Evolutionary conservation across 139 green algal species (phyloP).

Genomic region (Chloropicon primus): DNA sequence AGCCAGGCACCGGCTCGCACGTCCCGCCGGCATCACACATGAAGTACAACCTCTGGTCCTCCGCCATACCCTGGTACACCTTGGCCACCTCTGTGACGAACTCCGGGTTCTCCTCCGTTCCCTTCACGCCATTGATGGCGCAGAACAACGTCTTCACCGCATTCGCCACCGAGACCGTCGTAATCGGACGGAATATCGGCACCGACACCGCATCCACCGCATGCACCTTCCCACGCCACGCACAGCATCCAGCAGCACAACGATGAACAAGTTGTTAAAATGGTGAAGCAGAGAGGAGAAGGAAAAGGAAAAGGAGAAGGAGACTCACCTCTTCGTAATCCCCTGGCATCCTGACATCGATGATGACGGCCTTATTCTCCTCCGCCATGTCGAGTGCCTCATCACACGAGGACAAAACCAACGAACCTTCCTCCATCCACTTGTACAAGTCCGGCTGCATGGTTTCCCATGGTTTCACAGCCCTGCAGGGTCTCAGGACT

Average conservation of each 20-base stretch:
- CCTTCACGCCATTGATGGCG: neutral
- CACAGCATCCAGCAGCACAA: too few relatives aligned
- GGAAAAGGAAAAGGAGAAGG: too few relatives aligned
- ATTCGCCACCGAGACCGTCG: neutral
- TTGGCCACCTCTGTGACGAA: neutral
- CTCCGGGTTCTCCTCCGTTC: neutral
- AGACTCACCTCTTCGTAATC: too few relatives aligned
- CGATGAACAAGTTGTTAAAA: too few relatives aligned
- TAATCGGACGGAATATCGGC: neutral
- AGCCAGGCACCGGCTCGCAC: neutral
- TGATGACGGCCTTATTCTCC: neutral
- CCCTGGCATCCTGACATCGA: too few relatives aligned
- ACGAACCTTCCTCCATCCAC: neutral
- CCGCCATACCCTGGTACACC: neutral
- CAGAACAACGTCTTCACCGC: neutral
- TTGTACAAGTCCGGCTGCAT: neutral
- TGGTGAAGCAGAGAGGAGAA: too few relatives aligned
- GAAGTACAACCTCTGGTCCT: neutral
- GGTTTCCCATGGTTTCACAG: neutral
- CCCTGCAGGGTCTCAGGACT: too few relatives aligned
- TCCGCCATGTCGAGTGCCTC: neutral
- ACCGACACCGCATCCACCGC: neutral
- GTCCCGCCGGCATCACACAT: neutral
- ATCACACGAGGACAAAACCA: neutral
- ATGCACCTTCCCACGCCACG: too few relatives aligned